Evolutionary conservation across 2,329 filamentous ascomycete species (phyloP).

Genomic region (Keithomyces neogunnii): DNA sequence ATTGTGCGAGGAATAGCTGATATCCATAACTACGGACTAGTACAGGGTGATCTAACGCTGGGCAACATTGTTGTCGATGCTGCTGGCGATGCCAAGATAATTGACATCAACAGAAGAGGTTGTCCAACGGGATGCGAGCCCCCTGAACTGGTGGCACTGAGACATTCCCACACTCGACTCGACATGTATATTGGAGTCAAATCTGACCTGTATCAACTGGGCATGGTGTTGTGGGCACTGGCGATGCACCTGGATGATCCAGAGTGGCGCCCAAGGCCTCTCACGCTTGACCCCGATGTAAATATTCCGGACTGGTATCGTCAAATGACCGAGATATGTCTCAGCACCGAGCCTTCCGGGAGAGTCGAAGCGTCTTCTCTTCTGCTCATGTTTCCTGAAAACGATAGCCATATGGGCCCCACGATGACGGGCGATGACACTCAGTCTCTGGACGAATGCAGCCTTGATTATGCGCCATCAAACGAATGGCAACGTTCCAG

Average conservation of each 20-base stretch:
- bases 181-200: slow-evolving; percentile 98
- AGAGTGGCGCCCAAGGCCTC: slow-evolving; percentile 65
- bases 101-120: slow-evolving; percentile 95
- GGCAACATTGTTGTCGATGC: slow-evolving; percentile 94
- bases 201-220: slow-evolving; percentile 89
- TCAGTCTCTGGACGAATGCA: slow-evolving; percentile 29
- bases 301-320: slow-evolving; percentile 74
- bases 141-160: slow-evolving; percentile 77
- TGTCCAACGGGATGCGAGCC: slow-evolving; percentile 98
- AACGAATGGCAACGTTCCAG: slow-evolving; percentile 35
- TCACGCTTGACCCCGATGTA: slow-evolving; percentile 48
- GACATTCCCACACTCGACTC: slow-evolving; percentile 81
- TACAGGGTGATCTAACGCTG: slow-evolving; percentile 94
- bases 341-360: slow-evolving; percentile 64
- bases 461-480: slow-evolving; percentile 30
- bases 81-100: slow-evolving; percentile 83
- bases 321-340: slow-evolving; percentile 65
- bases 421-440: slow-evolving; percentile 33
- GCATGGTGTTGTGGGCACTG: slow-evolving; percentile 94
- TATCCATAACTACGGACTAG: slow-evolving; percentile 92
- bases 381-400: slow-evolving; percentile 48
- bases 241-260: slow-evolving; percentile 86
- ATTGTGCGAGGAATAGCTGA: slow-evolving; percentile 84
- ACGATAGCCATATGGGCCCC: slow-evolving; percentile 13
- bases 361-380: slow-evolving; percentile 67